Evolutionary conservation across 2,329 filamentous ascomycete species (phyloP).

Genomic region (Neofusicoccum sp.): DNA sequence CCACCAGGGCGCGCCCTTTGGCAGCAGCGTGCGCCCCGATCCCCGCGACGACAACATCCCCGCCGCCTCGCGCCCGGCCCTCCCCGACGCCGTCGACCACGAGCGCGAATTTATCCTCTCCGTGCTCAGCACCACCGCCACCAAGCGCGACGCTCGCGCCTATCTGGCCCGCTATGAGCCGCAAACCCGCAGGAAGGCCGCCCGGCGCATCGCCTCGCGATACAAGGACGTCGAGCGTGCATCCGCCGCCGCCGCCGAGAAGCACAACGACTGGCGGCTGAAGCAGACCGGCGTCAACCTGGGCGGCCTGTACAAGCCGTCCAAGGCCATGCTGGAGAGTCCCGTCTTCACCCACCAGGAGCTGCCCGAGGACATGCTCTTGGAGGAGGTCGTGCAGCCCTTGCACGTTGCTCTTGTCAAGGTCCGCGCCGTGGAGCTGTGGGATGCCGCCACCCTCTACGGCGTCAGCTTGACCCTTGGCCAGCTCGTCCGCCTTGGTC

Average conservation of each 20-base stretch:
- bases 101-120: slow-evolving; percentile 62
- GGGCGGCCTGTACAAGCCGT: slow-evolving; percentile 61
- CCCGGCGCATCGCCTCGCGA: slow-evolving; percentile 24
- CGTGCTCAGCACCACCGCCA: slow-evolving; percentile 83
- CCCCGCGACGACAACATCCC: slow-evolving; percentile 8
- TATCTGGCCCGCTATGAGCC: slow-evolving; percentile 77
- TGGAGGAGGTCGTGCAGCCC: slow-evolving; percentile 41
- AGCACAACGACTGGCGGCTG: slow-evolving; percentile 37
- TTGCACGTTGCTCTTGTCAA: slow-evolving; percentile 86
- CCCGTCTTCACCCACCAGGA: slow-evolving; percentile 62
- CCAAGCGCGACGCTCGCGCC: slow-evolving; percentile 87
- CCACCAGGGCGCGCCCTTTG: background rate
- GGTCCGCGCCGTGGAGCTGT: slow-evolving; percentile 70
- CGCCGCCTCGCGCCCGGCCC: background rate
- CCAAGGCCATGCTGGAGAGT: slow-evolving; percentile 59
- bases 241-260: slow-evolving; percentile 27
- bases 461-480: slow-evolving; percentile 83
- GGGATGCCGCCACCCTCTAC: slow-evolving; percentile 68
- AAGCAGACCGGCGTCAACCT: slow-evolving; percentile 60
- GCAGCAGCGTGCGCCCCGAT: slow-evolving; percentile 21
- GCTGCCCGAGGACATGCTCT: slow-evolving; percentile 39
- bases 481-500: slow-evolving; percentile 79
- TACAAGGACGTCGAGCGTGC: slow-evolving; percentile 1
- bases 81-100: slow-evolving; percentile 18
- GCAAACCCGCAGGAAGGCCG: slow-evolving; percentile 26